Base-by-base conservation (phyloP, 176 grass and related monocot species). In the Cenchrus purpureus region DNA sequence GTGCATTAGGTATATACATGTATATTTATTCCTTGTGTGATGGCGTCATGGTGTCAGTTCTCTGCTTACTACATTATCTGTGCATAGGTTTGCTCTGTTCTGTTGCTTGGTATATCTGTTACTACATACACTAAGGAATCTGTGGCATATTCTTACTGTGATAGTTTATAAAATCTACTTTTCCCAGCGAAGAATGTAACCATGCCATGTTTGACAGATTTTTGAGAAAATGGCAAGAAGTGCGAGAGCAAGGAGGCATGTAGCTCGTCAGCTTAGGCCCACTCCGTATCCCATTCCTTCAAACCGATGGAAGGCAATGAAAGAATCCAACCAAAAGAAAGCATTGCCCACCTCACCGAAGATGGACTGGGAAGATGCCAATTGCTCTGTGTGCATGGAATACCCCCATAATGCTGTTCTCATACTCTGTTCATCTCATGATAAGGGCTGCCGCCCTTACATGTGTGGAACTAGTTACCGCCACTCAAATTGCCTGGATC, bases 321-420 rank as follows among this genome's bases (percentile, higher is more conserved):
- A 90, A 75, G 76, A 91, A 68, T 74, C 84, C 68, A 87, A 85
- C 86, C 69, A 70, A 74, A 95, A 90, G 73, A 91, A 89, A 76
- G 51, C 76, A 45, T 63, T 85, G 70, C 89, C 92, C 56, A 17
- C 84, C 66, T 80, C 62, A 53, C 86, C 85, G 80, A 95, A 94
- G 57, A 92, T 89, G 86, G 96, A 98, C 81, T 98, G 96, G 96
- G 89, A 98, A 90, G 89, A 98, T 87, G 96, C 91, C 46, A 98
- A 92, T 48, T 98, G 96, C 64, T 94, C 96, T 28, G 93, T 98
- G 40, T 98, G 96, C 82, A 95, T 98, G 96, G 96, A 98, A 62
- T 95, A 85, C 62, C 96, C 96, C 29, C 96, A 98, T 61, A 94
- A 95, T 87, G 96, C 93, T 63, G 96, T 98, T 65, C 89, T 98